These are phyloP conservation scores for Carpinus fangiana DNA, from an alignment of 306 rosid genomes.

Conservation along the genomic window DNA sequence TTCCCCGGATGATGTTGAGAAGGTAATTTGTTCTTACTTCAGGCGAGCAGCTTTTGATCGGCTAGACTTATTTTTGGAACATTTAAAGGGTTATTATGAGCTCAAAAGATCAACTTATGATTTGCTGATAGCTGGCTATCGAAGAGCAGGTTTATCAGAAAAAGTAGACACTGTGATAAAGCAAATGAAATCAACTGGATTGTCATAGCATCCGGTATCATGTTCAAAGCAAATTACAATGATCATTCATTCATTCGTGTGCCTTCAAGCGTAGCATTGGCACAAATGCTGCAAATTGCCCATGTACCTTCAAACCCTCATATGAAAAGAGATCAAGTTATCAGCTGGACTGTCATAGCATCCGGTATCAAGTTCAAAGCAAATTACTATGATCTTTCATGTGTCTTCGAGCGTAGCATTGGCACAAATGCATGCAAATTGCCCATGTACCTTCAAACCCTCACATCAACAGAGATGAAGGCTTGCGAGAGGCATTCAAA, in stretches of 20 bases:
- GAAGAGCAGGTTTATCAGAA: slow-evolving; percentile 46
- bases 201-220: slow-evolving; percentile 22
- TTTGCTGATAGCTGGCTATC: slow-evolving; percentile 51
- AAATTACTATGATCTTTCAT: not conserved
- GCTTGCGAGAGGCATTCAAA: no score
- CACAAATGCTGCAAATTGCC: not conserved
- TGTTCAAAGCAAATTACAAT: slow-evolving; percentile 3
- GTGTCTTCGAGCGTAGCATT: not conserved
- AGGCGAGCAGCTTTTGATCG: slow-evolving; percentile 56
- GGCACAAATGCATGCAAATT: not conserved
- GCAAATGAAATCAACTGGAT: slow-evolving; percentile 41
- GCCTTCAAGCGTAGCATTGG: not conserved
- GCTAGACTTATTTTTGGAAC: slow-evolving; percentile 57
- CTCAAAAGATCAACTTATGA: slow-evolving; percentile 46
- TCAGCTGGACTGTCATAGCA: slow-evolving; percentile 35
- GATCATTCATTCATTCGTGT: not conserved
- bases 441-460: not conserved
- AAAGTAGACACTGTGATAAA: slow-evolving; percentile 34
- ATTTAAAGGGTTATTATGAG: slow-evolving; percentile 30
- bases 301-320: not conserved
- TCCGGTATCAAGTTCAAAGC: not conserved
- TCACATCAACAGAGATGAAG: no score
- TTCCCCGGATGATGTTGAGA: slow-evolving; percentile 47
- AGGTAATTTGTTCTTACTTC: slow-evolving; percentile 55
- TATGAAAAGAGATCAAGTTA: not conserved